phyloP scores from a whole-genome alignment of 2,329 filamentous ascomycete species.

The Verticillium nubilum region DNA sequence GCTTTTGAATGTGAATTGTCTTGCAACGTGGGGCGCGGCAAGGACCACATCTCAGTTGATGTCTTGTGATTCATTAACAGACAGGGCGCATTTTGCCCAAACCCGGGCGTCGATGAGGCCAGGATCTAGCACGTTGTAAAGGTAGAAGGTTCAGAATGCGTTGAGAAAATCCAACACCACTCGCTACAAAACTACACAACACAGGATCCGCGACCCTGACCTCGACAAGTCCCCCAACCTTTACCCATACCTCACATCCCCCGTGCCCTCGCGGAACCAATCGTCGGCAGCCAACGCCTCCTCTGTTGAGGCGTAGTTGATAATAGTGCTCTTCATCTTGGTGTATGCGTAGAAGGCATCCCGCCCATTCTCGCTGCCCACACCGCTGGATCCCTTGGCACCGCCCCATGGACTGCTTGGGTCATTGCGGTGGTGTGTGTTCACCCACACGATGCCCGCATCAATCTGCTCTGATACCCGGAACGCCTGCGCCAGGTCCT shows the following conservation, averaged over 20 bases:
- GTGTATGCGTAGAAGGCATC: conserved; percentile 58
- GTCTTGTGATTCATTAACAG: too few species aligned
- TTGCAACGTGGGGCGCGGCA: too few species aligned
- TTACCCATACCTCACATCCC: conserved; percentile 56
- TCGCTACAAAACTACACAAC: too few species aligned
- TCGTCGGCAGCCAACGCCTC: conserved; percentile 50
- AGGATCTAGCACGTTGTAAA: too few species aligned
- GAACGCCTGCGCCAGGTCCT: conserved; percentile 66
- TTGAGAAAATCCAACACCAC: too few species aligned
- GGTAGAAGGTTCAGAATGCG: too few species aligned
- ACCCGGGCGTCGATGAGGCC: too few species aligned
- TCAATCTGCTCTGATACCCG: conserved; percentile 65
- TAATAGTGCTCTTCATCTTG: conserved; percentile 58
- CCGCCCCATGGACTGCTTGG: conserved; percentile 68
- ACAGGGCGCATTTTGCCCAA: too few species aligned
- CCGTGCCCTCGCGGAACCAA: conserved; percentile 60
- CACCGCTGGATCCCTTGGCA: conserved; percentile 54
- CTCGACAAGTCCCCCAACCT: background rate
- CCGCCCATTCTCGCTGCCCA: conserved; percentile 68
- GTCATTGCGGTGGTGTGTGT: conserved; percentile 66
- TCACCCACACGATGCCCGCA: conserved; percentile 56
- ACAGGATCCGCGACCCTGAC: too few species aligned
- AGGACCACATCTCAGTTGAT: too few species aligned
- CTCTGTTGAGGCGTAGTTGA: conserved; percentile 59
- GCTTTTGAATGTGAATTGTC: too few species aligned